A percentile compares a stretch with the other conserved stretches of the same genome.
These are phyloP conservation scores for Gastrolobium villosum DNA, from an alignment of 306 rosid genomes.

Conservation along the genomic window DNA sequence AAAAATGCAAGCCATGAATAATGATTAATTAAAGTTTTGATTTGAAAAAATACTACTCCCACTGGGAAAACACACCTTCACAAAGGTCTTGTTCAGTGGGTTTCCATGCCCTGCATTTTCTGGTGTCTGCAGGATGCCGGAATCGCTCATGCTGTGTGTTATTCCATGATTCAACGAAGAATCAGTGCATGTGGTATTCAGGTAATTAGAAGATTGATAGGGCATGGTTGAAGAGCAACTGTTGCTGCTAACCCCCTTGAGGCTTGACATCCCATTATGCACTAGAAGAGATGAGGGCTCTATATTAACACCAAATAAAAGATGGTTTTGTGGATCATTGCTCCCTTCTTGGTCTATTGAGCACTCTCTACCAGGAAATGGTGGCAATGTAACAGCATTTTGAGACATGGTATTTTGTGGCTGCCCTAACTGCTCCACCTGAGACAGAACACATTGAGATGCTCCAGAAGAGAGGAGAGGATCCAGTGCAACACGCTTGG, in stretches of 20 bases:
- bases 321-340: slow-evolving; percentile 85
- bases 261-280: slow-evolving; percentile 82
- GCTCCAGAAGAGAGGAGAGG: slow-evolving; percentile 81
- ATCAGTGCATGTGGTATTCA: slow-evolving; percentile 66
- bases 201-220: slow-evolving; percentile 76
- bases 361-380: slow-evolving; percentile 97
- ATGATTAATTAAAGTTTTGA: background rate
- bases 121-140: slow-evolving; percentile 75
- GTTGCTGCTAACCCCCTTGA: slow-evolving; percentile 71
- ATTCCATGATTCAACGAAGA: slow-evolving; percentile 71
- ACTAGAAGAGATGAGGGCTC: slow-evolving; percentile 85
- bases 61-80: slow-evolving; percentile 70
- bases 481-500: slow-evolving; percentile 86
- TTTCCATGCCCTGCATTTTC: slow-evolving; percentile 75
- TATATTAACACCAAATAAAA: slow-evolving; percentile 91
- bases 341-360: slow-evolving; percentile 83
- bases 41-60: background rate
- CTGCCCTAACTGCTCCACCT: slow-evolving; percentile 74
- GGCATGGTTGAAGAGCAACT: slow-evolving; percentile 62
- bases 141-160: slow-evolving; percentile 72
- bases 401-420: slow-evolving; percentile 65
- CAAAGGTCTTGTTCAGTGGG: slow-evolving; percentile 76
- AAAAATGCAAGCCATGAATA: slow-evolving; percentile 27
- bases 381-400: slow-evolving; percentile 79
- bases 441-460: slow-evolving; percentile 77